Base-by-base conservation (phyloP, 2,329 filamentous ascomycete genomes). In the Alternaria ethzedia region DNA sequence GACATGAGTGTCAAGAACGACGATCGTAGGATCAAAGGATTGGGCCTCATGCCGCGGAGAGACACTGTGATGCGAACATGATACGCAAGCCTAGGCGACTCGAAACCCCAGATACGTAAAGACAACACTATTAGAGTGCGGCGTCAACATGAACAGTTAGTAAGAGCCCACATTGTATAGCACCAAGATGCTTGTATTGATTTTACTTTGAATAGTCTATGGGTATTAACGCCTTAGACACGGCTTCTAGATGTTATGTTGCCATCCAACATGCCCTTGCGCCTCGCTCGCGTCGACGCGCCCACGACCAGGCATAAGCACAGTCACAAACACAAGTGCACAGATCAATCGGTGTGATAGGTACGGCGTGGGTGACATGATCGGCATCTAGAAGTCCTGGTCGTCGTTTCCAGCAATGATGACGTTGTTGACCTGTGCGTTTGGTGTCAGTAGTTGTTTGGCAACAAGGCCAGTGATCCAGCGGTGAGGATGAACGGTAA, bases 321-420 rank as follows among this genome's bases (percentile, higher is more conserved):
- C 36, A 17, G 36, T 41, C 36, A 17, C 36, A 41, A 41, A 41
- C 36, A 41, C 36, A 41, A 54, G 26, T 4, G 28, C 50, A 56
- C 25, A 49, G 23, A 45, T 26, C 54, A 36, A 43, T 56, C 36
- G n/a, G 21, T 45, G 57, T 52, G 17, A 56, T 54, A 20, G 17
- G 21, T 47, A 59, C 43, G 55, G 32, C 59, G 36, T 61, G 43
- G 17, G 20, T 57, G 25, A 32, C 26, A 25, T 36, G 41, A 8
- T 23, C 30, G 12, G 47, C 61, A 54, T 60, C 49, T 91, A 97
- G 82, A 91, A 97, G 73, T 97, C 94, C 70, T 95, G 89, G 67
- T 97, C 92, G 71, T 94, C 94, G 69, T 88, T 89, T 60, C 94
- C 94, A 63, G 93, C 89, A 74, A 97, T 90, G 81, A 97, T 97